phyloP scores from a whole-genome alignment of 176 grass and related monocot species.

The Elymus sibiricus region DNA sequence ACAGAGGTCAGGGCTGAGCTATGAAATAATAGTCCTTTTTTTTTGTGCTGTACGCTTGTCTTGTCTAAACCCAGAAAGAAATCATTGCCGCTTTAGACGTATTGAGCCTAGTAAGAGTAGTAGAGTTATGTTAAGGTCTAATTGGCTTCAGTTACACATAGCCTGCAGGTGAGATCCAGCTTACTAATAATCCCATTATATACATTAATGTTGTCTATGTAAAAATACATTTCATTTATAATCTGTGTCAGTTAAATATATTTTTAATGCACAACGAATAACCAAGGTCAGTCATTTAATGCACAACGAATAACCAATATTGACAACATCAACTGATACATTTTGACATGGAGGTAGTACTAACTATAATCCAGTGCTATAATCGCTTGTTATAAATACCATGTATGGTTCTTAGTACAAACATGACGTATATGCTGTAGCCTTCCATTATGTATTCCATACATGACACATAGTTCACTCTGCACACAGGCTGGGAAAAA shows the following conservation, averaged over 20 bases:
- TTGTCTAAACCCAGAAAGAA: slow-evolving; percentile 5
- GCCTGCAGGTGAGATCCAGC: background rate
- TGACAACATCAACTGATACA: background rate
- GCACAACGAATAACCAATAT: no score
- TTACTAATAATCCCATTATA: background rate
- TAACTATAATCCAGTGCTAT: no score
- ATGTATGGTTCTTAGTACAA: background rate
- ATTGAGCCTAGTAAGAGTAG: background rate
- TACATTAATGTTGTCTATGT: background rate
- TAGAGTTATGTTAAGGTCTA: slow-evolving; percentile 11
- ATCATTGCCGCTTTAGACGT: background rate
- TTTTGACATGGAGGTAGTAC: background rate
- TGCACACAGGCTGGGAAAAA: slow-evolving; percentile 66
- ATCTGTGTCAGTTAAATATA: background rate
- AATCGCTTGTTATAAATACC: background rate
- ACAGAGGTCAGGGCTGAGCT: slow-evolving; percentile 65
- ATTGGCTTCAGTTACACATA: background rate
- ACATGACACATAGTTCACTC: background rate
- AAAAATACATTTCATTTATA: background rate
- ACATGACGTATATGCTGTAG: background rate
- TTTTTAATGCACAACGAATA: background rate
- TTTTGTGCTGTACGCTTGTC: background rate
- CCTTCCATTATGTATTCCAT: background rate
- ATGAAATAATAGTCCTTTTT: background rate
- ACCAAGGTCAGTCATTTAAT: no score